Percentiles rank a stretch among this genome's conserved stretches.
Conservation (phyloP, 208 protist species). For the Leptomonas seymouri region DNA sequence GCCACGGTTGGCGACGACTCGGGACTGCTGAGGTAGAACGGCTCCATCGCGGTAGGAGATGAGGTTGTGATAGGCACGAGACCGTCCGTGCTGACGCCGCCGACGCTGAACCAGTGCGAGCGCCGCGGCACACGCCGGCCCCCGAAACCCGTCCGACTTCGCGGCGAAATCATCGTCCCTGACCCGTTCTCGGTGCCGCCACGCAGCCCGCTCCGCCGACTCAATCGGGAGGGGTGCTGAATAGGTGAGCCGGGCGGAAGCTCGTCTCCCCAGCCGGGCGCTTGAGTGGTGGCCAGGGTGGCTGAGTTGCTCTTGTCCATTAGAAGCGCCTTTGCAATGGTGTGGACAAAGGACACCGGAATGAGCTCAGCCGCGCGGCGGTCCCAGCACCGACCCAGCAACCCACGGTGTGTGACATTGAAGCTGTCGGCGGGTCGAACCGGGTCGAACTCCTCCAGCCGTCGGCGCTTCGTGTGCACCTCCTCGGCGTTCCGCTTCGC, state of each 20-base stretch:
- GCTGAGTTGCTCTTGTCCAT: constrained; percentile 16
- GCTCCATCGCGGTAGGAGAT: neutral
- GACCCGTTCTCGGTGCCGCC: neutral
- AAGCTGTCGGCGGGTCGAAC: constrained; percentile 67
- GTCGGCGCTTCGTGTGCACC: constrained; percentile 31
- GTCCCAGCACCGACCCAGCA: constrained; percentile 84
- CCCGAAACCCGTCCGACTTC: neutral
- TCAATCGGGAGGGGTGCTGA: constrained; percentile 8
- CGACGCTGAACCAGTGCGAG: constrained; percentile 65
- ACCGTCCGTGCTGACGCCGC: constrained; percentile 32
- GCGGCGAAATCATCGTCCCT: neutral
- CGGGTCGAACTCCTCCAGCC: constrained; percentile 60
- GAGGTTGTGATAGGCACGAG: neutral
- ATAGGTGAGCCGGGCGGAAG: constrained; percentile 16
- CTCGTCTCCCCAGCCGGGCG: constrained; percentile 21
- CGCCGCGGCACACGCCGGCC: constrained; percentile 37
- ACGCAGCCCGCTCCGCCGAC: constrained; percentile 2
- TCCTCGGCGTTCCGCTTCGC: constrained; percentile 35
- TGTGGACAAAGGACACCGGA: constrained; percentile 43
- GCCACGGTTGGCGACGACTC: neutral
- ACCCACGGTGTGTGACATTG: constrained; percentile 61
- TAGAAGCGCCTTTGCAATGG: constrained; percentile 24
- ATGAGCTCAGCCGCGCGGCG: constrained; percentile 51
- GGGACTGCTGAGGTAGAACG: constrained; percentile 23
- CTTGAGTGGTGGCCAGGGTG: constrained; percentile 8